Base-by-base conservation (phyloP, 176 grass and related monocot species). In the Juncus inflexus region DNA sequence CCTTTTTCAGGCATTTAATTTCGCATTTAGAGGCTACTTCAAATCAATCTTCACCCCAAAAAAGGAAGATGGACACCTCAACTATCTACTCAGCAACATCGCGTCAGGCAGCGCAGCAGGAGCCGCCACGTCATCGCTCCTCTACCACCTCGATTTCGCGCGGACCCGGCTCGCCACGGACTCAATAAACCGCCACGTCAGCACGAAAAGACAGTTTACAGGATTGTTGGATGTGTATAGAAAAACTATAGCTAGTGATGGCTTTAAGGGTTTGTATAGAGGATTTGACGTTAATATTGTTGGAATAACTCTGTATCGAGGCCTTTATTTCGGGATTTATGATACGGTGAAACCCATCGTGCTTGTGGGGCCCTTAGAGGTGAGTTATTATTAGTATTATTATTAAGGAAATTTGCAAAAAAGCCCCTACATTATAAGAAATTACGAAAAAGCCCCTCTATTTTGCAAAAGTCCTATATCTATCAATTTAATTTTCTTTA, bases 131-230 rank as follows among this genome's bases (percentile, higher is more conserved):
- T 97, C 92, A 3, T 66, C 57, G 41, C 50, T 97, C 47, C 71
- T 97, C 50, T 97, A 97, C 70, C 94, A 99, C 81, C 65, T 92
- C 55, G 94, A 97, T 86, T 91, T 79, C 79, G 88, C 85, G 45
- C 67, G 88, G 4, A 97, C 88, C 12, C 76, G 80, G 42, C 80
- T 97, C 56, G 94, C 58, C 42, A 97, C 94, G 70, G 88, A 91
- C 74, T 59, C 94, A 19, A 80, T 97, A 74, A 79, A 89, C 51
- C 74, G 74, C 35, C 61, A 55, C 40, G 79, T 13, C 53, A 74
- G 71, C 28, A 77, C 45, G 58, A 70, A 86, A 58, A 74, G 88
- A 7, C 85, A 89, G 47, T 97, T 89, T 72, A 86, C 70, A 43
- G 88, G 94, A 1, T 45, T 92, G 39, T 15, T 84, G 42, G 88